phyloP scores from a whole-genome alignment of 306 rosid genomes.

The Corylus avellana region DNA sequence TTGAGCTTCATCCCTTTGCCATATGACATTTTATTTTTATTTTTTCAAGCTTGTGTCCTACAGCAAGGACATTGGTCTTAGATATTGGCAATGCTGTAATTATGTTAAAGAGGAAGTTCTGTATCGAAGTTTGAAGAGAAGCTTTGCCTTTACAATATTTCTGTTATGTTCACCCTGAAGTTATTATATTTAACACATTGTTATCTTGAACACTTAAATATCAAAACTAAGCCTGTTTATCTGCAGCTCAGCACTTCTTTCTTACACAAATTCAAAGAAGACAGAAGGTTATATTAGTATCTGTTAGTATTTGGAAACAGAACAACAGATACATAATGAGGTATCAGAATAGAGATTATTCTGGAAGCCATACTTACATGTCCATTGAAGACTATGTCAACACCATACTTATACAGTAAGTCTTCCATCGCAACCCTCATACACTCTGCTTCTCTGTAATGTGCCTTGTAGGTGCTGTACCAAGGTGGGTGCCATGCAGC shows the following conservation, averaged over 20 bases:
- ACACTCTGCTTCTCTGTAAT: slow-evolving; percentile 91
- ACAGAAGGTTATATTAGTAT: neutral
- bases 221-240: neutral
- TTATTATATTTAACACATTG: neutral
- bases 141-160: neutral
- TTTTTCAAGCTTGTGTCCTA: neutral
- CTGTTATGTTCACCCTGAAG: neutral
- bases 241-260: too few species aligned
- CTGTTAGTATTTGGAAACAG: neutral
- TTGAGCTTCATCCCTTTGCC: neutral
- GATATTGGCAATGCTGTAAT: neutral
- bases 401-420: slow-evolving; percentile 58
- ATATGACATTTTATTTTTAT: neutral
- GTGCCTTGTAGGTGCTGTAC: slow-evolving; percentile 85
- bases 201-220: neutral
- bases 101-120: neutral
- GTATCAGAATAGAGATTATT: neutral
- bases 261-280: neutral
- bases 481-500: slow-evolving; percentile 93
- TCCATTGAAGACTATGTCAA: slow-evolving; percentile 85
- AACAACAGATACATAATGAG: neutral
- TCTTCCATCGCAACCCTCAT: slow-evolving; percentile 90
- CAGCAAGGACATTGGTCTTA: slow-evolving; percentile 1
- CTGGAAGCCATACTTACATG: slow-evolving; percentile 55
- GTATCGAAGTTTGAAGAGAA: neutral